Evolutionary conservation across 106 monocot genomes (phyloP), one percentile per base, ranked within the genome.

Genomic region (Iris macrosiphon): DNA sequence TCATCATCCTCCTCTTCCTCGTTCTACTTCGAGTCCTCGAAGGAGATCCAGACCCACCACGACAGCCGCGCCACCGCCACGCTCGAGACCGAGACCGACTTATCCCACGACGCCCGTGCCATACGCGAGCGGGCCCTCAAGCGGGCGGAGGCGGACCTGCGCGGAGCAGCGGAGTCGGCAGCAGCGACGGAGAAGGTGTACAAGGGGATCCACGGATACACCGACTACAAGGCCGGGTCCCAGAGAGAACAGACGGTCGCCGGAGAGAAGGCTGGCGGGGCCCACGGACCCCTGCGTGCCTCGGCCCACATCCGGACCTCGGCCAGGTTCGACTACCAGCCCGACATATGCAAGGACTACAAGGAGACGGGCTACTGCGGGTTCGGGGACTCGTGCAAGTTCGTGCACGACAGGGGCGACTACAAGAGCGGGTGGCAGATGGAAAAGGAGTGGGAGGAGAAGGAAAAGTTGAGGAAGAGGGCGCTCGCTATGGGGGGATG

Each of bases 341-440:
- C 86, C 13, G 92, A 92, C 49, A 92, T 92, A 20, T 92, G 92
- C 33, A 92, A 92, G 76, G 92, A 92, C 45, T 92, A 92, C 60
- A 92, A 92, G 64, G 92, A 92, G 60, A 92, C 92, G 5, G 92
- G 92, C 24, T 92, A 92, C 38, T 92, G 92, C 31, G 92, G 92
- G 25, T 92, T 74, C 52, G 92, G 92, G 5, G 92, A 92, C 57
- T 57, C 92, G 1, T 92, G 92, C 75, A 86, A 92, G 67, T 92
- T 92, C 62, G 82, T 92, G 92, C 92, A 92, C 40, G 92, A 92
- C 40, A 61, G 92, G 28, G 92, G 92, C 62, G 92, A 92, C 57
- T 92, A 92, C 49, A 92, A 92, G 60, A 76, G 82, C n/a, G 92
- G 92, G 42, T 92, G 92, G 92, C 92, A 92, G 70, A n/a, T 92